Conservation (phyloP, 257 asterid genomes). For the Handroanthus guayacan region DNA sequence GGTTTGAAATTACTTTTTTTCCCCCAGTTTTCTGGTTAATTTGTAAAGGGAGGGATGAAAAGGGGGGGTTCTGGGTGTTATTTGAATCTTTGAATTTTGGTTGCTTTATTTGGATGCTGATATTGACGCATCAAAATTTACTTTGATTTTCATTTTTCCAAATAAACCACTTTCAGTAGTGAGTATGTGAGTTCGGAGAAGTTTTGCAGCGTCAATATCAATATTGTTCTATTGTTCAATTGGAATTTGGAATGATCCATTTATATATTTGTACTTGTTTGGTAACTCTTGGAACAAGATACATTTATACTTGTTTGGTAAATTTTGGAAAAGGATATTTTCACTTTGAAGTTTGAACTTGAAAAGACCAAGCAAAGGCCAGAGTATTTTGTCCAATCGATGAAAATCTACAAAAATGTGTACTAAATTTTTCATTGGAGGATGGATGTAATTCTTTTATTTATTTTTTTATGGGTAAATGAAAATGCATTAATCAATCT, state of each 20-base stretch:
- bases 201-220: conserved; percentile 8
- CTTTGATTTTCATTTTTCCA: background rate
- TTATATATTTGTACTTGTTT: conserved; percentile 28
- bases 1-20: conserved; percentile 11
- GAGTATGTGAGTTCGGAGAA: conserved; percentile 10
- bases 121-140: background rate
- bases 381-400: background rate
- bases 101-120: background rate
- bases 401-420: background rate
- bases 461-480: no score
- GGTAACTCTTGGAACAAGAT: background rate
- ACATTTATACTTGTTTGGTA: conserved; percentile 29
- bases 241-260: background rate
- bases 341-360: background rate
- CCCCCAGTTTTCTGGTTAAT: background rate
- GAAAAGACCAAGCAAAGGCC: background rate
- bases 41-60: background rate
- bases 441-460: background rate
- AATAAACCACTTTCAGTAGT: background rate
- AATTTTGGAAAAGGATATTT: background rate
- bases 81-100: conserved; percentile 19
- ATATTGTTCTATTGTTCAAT: conserved; percentile 1
- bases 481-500: no score
- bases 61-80: background rate
- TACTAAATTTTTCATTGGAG: background rate